These are phyloP conservation scores for Phlebiopsis flavidoalba DNA, from an alignment of 768 basidiomycete genomes.

Conservation along the genomic window DNA sequence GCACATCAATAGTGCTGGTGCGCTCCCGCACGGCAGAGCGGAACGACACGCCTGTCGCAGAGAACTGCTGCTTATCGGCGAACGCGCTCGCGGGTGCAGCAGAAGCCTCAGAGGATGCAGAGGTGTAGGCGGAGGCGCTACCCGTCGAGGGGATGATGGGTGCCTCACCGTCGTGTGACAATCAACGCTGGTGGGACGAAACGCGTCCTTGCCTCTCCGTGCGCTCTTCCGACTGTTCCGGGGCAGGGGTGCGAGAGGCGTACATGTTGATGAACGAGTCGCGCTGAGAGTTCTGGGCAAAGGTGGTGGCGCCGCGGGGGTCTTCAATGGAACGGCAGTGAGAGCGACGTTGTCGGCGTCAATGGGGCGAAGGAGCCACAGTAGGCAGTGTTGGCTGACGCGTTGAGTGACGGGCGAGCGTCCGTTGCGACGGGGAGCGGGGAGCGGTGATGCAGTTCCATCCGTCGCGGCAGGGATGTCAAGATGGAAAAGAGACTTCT, in stretches of 20 bases:
- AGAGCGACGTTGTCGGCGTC: conserved; percentile 1
- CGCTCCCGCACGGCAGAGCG: conserved; percentile 11
- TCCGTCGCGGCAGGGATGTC: neutral
- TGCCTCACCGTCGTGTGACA: conserved; percentile 1
- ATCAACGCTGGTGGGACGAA: conserved; percentile 14
- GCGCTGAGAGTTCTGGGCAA: conserved; percentile 6
- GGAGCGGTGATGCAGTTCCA: conserved; percentile 7
- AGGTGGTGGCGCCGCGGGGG: conserved; percentile 9
- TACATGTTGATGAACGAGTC: conserved; percentile 27
- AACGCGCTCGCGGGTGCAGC: conserved; percentile 15
- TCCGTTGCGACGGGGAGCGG: conserved; percentile 16
- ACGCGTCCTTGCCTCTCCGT: conserved; percentile 10
- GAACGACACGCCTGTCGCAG: conserved; percentile 9
- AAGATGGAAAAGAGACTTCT: conserved; percentile 7
- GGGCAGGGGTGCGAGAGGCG: conserved; percentile 15
- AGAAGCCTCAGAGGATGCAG: conserved; percentile 11
- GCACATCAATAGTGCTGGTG: conserved; percentile 8
- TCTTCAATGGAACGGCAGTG: conserved; percentile 18
- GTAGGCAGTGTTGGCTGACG: conserved; percentile 13
- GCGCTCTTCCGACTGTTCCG: neutral
- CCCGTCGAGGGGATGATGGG: neutral
- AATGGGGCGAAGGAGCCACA: neutral
- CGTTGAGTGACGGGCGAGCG: conserved; percentile 17
- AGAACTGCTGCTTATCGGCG: conserved; percentile 4
- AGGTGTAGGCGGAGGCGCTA: conserved; percentile 5